Evolutionary conservation across 441 rosid species (phyloP), one percentile per base, ranked within the genome.

Genomic region (Monsonia emarginata): DNA sequence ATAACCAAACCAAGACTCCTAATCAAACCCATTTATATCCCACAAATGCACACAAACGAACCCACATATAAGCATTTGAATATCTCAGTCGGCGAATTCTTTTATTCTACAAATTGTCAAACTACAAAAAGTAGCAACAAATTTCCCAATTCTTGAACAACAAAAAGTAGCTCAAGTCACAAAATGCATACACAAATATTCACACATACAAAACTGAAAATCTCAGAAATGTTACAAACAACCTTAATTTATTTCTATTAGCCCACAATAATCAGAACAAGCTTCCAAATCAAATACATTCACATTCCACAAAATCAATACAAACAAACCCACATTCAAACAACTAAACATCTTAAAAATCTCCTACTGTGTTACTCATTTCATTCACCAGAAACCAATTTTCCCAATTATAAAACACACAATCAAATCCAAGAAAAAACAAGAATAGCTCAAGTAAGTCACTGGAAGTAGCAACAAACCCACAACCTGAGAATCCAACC

Each of bases 401-500:
- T 32, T 30, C 32, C 32, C 2, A 38, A 38, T 6, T 4, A 36
- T 19, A 19, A 26, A 1, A 52, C 38, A 28, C 44, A 11, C 0
- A 44, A 24, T 0, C 58, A 31, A 19, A 67, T 11, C 9, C n/a
- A 14, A 2, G 1, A 19, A 32, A 44, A 25, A n/a, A n/a, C n/a
- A n/a, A 60, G 50, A 32, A 27, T 58, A 42, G 64, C 54, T 1
- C 31, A 48, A n/a, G 31, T 26, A 14, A 36, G 52, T 25, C 2
- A 48, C 10, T 18, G 11, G 24, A 2, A 11, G 30, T 4, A 28
- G 21, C 52, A 57, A 25, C 56, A 63, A n/a, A 65, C 10, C 28
- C 61, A 22, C 28, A 14, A 86, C 95, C 97, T 86, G 87, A 73
- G 91, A 86, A 71, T 90, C 92, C 83, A 86, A 80, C 59, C 86